Evolutionary conservation across 345 rosid species (phyloP).

Genomic region (Melaleuca quinquenervia): DNA sequence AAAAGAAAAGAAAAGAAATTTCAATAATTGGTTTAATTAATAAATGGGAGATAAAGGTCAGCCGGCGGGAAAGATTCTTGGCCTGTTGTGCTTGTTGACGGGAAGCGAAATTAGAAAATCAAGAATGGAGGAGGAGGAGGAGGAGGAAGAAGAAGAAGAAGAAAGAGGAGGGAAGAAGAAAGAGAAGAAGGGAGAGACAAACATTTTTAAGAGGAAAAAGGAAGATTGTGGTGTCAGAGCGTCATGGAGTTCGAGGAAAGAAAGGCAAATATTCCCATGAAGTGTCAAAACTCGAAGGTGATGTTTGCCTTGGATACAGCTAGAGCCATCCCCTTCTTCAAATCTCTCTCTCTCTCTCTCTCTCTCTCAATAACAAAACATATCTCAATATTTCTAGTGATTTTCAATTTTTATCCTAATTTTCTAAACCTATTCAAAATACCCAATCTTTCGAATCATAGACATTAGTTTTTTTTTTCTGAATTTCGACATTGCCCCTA

Average conservation of each 20-base stretch:
- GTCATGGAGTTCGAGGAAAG: neutral
- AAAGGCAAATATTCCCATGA: neutral
- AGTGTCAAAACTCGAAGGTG: neutral
- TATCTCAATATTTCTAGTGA: neutral
- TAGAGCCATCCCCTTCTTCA: neutral
- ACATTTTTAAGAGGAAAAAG: neutral
- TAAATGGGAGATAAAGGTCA: neutral
- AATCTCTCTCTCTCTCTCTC: neutral
- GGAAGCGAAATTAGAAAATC: neutral
- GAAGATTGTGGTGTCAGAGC: neutral
- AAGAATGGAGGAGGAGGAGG: neutral
- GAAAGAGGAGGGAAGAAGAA: rapidly evolving
- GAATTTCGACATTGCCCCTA: neutral
- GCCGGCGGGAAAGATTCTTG: neutral
- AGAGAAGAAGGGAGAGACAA: neutral
- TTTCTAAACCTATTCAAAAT: neutral
- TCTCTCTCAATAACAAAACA: no score
- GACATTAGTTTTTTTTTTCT: no score
- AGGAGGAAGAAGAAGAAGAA: neutral
- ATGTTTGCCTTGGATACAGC: neutral
- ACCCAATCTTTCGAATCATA: neutral
- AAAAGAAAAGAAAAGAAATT: no score
- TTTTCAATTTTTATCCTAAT: neutral
- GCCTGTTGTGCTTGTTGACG: neutral
- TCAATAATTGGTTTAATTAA: neutral